Evolutionary conservation across 2,329 filamentous ascomycete species (phyloP).

Genomic region (Neonectria neomacrospora): DNA sequence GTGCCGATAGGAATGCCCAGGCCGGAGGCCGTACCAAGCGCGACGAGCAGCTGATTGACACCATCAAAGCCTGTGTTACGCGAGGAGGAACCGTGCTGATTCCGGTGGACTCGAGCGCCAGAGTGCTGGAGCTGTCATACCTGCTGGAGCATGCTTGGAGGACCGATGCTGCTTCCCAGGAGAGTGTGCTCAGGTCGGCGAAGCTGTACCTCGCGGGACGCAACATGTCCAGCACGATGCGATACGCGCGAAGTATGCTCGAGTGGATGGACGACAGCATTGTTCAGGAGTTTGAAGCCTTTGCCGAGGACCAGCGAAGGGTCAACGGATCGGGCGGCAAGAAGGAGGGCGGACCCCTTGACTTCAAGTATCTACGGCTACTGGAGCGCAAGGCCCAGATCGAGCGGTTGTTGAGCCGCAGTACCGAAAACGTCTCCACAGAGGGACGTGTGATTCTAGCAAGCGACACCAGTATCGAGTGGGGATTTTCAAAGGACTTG

Average conservation of each 20-base stretch:
- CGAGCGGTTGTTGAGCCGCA: slow-evolving; percentile 70
- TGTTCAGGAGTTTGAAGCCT: slow-evolving; percentile 87
- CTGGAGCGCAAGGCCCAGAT: slow-evolving; percentile 86
- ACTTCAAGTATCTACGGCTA: slow-evolving; percentile 86
- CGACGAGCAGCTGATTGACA: slow-evolving; percentile 85
- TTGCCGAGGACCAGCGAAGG: slow-evolving; percentile 64
- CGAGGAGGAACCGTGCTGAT: slow-evolving; percentile 92
- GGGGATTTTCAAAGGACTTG: slow-evolving; percentile 91
- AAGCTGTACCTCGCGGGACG: slow-evolving; percentile 86
- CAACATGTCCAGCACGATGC: slow-evolving; percentile 88
- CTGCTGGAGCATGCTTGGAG: slow-evolving; percentile 93
- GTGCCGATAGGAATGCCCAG: slow-evolving; percentile 76
- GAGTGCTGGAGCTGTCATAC: slow-evolving; percentile 91
- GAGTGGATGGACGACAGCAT: slow-evolving; percentile 99
- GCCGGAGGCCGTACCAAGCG: slow-evolving; percentile 80
- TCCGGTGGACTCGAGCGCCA: slow-evolving; percentile 93
- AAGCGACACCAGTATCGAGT: slow-evolving; percentile 89
- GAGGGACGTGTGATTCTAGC: slow-evolving; percentile 83
- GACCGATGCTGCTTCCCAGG: slow-evolving; percentile 65
- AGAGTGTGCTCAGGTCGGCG: slow-evolving; percentile 62
- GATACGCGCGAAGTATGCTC: slow-evolving; percentile 92
- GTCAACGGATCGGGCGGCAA: slow-evolving; percentile 60
- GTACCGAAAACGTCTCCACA: slow-evolving; percentile 54
- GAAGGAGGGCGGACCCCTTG: slow-evolving; percentile 79
- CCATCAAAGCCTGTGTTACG: slow-evolving; percentile 80